Evolutionary conservation across 1,284 basidiomycete species (phyloP).

Genomic region (Xerocomus amazonicus): DNA sequence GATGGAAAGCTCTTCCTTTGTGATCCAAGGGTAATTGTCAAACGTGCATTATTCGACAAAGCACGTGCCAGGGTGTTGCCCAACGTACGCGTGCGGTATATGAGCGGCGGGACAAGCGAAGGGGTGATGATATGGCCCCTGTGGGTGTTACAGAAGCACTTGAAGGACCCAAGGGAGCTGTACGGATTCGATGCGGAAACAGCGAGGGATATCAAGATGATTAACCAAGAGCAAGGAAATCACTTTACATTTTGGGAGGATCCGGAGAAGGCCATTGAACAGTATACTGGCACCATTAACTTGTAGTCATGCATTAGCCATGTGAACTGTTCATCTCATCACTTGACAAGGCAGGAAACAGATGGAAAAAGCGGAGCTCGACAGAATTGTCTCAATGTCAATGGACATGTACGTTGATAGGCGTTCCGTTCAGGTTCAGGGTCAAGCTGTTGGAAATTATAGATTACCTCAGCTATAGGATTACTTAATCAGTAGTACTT

Average conservation of each 20-base stretch:
- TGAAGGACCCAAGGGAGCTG: constrained; percentile 1
- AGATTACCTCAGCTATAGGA: no score
- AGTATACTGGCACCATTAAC: neutral
- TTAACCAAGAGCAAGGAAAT: constrained; percentile 21
- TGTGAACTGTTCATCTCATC: no score
- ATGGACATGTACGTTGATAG: no score
- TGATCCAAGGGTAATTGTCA: neutral
- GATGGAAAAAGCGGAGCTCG: no score
- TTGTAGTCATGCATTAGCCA: neutral
- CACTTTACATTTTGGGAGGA: constrained; percentile 32
- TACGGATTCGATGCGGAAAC: constrained; percentile 20
- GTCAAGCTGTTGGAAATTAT: no score
- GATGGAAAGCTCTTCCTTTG: constrained; percentile 16
- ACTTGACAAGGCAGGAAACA: no score
- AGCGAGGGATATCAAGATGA: constrained; percentile 20
- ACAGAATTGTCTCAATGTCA: no score
- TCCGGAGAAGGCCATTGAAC: constrained; percentile 25
- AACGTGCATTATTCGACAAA: constrained; percentile 25
- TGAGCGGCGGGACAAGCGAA: constrained; percentile 14
- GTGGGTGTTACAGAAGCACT: constrained; percentile 13
- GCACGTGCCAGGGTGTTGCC: constrained; percentile 13
- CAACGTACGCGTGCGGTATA: constrained; percentile 19
- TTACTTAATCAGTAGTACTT: no score
- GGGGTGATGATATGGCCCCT: constrained; percentile 17
- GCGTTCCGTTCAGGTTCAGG: no score